Evolutionary conservation across 164 flowering plant species (phyloP).

Genomic region (Cinnamomum chago): DNA sequence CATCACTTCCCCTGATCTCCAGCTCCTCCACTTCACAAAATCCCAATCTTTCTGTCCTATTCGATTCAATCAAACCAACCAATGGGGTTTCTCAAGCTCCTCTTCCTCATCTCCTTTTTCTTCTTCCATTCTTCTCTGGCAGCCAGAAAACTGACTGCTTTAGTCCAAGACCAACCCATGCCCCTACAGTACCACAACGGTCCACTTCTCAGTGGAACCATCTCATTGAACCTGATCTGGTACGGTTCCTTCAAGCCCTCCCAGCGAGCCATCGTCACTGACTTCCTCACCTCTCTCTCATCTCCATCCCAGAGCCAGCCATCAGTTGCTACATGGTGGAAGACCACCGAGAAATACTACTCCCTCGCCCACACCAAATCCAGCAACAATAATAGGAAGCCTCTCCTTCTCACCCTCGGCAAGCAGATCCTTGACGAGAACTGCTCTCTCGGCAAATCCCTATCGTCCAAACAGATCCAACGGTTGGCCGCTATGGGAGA

Average conservation of each 20-base stretch:
- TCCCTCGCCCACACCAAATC: conserved; percentile 19
- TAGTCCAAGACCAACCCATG: conserved; percentile 25
- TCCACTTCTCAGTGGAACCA: conserved; percentile 53
- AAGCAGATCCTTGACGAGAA: conserved; percentile 41
- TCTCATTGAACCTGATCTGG: conserved; percentile 62
- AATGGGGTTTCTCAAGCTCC: neutral
- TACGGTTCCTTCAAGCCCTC: conserved; percentile 66
- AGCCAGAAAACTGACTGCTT: conserved; percentile 1
- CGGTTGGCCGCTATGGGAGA: conserved; percentile 36
- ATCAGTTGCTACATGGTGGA: conserved; percentile 69
- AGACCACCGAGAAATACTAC: conserved; percentile 43
- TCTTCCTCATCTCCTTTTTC: too few relatives aligned
- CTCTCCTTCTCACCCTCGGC: conserved; percentile 32
- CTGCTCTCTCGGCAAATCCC: conserved; percentile 53
- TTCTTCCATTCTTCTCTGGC: neutral
- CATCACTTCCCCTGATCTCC: neutral
- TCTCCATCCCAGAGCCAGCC: conserved; percentile 20
- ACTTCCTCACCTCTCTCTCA: conserved; percentile 50
- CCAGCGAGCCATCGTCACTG: conserved; percentile 59
- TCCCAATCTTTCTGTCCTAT: neutral
- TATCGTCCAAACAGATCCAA: conserved; percentile 28
- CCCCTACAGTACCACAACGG: conserved; percentile 64
- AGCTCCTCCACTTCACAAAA: neutral
- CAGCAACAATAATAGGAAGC: neutral
- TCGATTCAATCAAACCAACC: neutral